Evolutionary conservation across 2,329 filamentous ascomycete genomes (phyloP).

Genomic region (Decorospora gaudefroyi): DNA sequence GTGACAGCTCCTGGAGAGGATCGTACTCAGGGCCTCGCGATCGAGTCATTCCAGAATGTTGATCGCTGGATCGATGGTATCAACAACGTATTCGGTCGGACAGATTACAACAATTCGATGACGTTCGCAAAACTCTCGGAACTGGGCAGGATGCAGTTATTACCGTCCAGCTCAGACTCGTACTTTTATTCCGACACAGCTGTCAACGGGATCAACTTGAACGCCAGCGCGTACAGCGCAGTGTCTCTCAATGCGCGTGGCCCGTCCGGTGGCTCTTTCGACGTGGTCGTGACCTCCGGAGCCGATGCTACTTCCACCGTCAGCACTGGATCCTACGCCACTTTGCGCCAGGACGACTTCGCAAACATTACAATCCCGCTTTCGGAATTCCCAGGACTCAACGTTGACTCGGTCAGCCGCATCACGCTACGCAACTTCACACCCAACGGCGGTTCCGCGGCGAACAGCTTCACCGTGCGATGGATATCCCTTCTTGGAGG

Average conservation of each 20-base stretch:
- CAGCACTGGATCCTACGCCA: constrained; percentile 8
- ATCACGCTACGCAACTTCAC: constrained; percentile 13
- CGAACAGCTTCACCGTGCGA: constrained; percentile 7
- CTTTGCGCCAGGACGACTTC: constrained; percentile 7
- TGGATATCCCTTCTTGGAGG: constrained; percentile 12
- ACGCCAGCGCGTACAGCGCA: constrained; percentile 9
- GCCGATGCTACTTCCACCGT: constrained; percentile 2
- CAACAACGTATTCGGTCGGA: constrained; percentile 15
- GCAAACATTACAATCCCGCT: constrained; percentile 12
- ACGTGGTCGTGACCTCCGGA: constrained; percentile 7
- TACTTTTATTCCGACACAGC: constrained; percentile 12
- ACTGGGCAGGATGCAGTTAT: constrained; percentile 10
- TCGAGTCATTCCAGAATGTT: constrained; percentile 15
- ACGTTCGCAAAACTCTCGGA: constrained; percentile 12
- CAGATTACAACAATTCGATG: constrained; percentile 13
- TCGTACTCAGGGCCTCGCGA: constrained; percentile 8
- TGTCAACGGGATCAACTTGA: constrained; percentile 6
- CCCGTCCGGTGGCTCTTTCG: constrained; percentile 9
- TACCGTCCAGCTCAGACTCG: constrained; percentile 4
- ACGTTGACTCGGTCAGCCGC: constrained; percentile 2
- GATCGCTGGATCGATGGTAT: constrained; percentile 15
- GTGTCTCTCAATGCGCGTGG: constrained; percentile 13
- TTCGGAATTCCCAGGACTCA: constrained; percentile 9
- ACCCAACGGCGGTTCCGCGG: constrained; percentile 8
- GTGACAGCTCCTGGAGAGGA: constrained; percentile 15